These are phyloP conservation scores for Skeletonema menzelii DNA, from an alignment of 108 stramenopile genomes.

Conservation along the genomic window DNA sequence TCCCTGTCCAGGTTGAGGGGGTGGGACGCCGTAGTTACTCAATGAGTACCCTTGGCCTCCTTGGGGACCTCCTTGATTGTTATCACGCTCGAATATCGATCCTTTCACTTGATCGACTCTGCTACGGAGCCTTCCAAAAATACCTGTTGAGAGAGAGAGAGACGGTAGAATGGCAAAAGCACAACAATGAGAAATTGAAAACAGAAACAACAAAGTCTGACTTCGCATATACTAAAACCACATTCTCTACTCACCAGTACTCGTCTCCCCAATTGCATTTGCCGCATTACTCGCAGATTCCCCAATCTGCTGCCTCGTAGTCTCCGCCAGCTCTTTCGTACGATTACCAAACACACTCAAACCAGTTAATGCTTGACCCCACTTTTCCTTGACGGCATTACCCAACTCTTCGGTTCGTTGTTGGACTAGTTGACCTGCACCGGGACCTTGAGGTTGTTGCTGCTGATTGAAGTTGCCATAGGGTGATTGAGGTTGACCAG, in stretches of 20 bases:
- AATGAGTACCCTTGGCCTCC: constrained; percentile 33
- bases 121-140: constrained; percentile 36
- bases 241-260: constrained; percentile 34
- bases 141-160: constrained; percentile 11
- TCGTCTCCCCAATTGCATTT: constrained; percentile 44
- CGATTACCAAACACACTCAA: constrained; percentile 40
- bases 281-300: constrained; percentile 41
- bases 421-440: constrained; percentile 35
- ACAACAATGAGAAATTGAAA: neutral
- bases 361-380: constrained; percentile 42
- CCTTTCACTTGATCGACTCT: constrained; percentile 44
- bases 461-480: constrained; percentile 5
- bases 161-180: neutral
- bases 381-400: constrained; percentile 39
- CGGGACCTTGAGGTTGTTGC: constrained; percentile 7
- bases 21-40: constrained; percentile 48
- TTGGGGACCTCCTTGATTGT: constrained; percentile 13
- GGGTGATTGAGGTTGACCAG: neutral
- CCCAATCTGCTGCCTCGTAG: constrained; percentile 42
- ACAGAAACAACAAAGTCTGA: neutral
- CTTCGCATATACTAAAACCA: neutral
- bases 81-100: constrained; percentile 42
- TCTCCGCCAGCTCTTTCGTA: constrained; percentile 48
- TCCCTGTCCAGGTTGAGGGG: constrained; percentile 12
- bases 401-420: constrained; percentile 40